Percentiles rank a stretch among this genome's conserved stretches.
Conservation (phyloP, 192 early-diverging fungal genomes). For the Coemansia sp. region DNA sequence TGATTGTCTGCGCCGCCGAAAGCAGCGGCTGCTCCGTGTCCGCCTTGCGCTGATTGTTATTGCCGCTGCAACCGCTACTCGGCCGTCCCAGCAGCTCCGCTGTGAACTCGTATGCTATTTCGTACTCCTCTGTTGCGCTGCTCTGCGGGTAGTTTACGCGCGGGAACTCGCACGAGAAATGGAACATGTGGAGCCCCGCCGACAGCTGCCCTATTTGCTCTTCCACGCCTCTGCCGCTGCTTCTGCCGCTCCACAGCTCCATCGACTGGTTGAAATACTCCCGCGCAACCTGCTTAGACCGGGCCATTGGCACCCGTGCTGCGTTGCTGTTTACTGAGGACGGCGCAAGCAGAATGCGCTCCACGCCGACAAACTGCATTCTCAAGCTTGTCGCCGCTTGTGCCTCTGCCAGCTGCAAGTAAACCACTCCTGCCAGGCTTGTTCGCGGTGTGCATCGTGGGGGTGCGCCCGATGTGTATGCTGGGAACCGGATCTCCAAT, state of each 20-base stretch:
- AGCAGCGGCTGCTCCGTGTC: constrained; percentile 1
- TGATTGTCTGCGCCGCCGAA: constrained; percentile 28
- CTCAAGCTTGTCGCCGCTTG: constrained; percentile 28
- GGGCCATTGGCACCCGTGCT: constrained; percentile 15
- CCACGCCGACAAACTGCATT: constrained; percentile 37
- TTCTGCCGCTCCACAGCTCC: constrained; percentile 42
- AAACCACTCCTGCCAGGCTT: constrained; percentile 43
- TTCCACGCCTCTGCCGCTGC: constrained; percentile 3
- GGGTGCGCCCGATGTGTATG: constrained; percentile 41
- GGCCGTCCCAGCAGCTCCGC: constrained; percentile 23
- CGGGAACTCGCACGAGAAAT: constrained; percentile 53
- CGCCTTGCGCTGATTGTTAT: background rate
- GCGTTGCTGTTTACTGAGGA: constrained; percentile 29
- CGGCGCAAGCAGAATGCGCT: constrained; percentile 40
- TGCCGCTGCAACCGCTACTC: no score
- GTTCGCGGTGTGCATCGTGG: constrained; percentile 49
- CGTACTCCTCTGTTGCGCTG: constrained; percentile 30
- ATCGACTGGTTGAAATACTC: constrained; percentile 46
- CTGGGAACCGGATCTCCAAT: constrained; percentile 49
- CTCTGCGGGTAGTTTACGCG: constrained; percentile 52
- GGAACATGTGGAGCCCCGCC: constrained; percentile 47
- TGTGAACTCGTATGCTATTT: constrained; percentile 40
- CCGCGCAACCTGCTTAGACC: constrained; percentile 27
- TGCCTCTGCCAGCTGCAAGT: constrained; percentile 21
- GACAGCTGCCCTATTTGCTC: constrained; percentile 9